These are phyloP conservation scores for Lippia alba DNA, from an alignment of 305 asterid genomes.

Conservation along the genomic window DNA sequence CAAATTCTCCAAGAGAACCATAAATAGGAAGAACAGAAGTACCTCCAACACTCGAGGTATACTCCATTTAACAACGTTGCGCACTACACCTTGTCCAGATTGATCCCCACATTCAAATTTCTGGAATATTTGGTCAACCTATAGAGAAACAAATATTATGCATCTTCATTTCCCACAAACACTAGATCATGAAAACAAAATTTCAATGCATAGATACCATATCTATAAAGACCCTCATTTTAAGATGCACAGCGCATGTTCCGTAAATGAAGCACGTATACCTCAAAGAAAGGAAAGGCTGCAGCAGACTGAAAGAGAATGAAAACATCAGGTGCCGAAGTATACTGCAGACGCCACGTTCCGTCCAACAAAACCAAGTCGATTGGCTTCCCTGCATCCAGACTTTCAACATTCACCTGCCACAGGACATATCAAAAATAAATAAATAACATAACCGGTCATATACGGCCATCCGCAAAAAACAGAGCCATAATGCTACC, in stretches of 20 bases:
- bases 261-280: constrained; percentile 25
- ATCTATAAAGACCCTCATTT: neutral
- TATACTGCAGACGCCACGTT: constrained; percentile 95
- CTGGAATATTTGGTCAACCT: constrained; percentile 86
- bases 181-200: constrained; percentile 1
- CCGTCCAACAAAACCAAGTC: constrained; percentile 69
- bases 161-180: neutral
- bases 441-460: constrained; percentile 3
- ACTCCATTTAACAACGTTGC: constrained; percentile 85
- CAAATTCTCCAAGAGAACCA: constrained; percentile 9
- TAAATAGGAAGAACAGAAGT: constrained; percentile 9
- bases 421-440: neutral
- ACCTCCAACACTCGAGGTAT: constrained; percentile 78
- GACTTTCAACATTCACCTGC: constrained; percentile 72
- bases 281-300: constrained; percentile 84
- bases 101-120: constrained; percentile 72
- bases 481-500: neutral
- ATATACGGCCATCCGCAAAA: neutral
- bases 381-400: constrained; percentile 64
- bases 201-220: neutral
- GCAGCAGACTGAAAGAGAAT: constrained; percentile 74
- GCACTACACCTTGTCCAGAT: constrained; percentile 59
- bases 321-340: constrained; percentile 87
- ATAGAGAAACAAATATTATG: constrained; percentile 17
- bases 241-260: neutral